These are phyloP conservation scores for Evernia prunastri DNA, from an alignment of 495 filamentous ascomycete genomes.

Conservation along the genomic window DNA sequence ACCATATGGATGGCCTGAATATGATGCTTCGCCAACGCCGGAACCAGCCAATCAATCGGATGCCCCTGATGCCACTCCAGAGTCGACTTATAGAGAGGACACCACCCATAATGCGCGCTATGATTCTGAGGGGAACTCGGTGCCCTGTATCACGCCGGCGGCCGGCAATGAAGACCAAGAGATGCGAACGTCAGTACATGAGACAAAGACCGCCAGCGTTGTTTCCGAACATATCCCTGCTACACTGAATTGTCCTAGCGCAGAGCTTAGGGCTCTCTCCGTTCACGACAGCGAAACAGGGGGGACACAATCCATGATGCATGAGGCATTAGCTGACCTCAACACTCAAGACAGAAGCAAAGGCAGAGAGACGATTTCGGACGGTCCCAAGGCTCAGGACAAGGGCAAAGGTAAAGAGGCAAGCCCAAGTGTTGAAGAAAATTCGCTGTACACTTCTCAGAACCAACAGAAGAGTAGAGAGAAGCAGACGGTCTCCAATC, in stretches of 20 bases:
- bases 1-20: background rate
- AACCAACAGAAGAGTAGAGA: background rate
- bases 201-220: background rate
- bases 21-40: background rate
- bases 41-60: background rate
- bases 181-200: background rate
- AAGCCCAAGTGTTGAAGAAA: background rate
- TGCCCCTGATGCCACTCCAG: background rate
- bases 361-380: background rate
- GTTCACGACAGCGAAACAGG: background rate
- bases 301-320: background rate
- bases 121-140: background rate
- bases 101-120: background rate
- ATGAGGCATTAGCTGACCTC: background rate
- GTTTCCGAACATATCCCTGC: background rate
- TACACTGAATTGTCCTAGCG: background rate
- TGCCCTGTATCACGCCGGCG: background rate
- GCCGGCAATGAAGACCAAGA: background rate
- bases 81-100: background rate
- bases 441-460: background rate
- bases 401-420: background rate
- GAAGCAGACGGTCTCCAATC: background rate
- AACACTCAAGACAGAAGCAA: conserved; percentile 1
- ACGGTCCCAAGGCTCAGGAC: background rate
- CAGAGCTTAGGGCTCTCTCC: background rate